These are phyloP conservation scores for Bjerkandera adusta DNA, from an alignment of 1,284 basidiomycete species.

Conservation along the genomic window DNA sequence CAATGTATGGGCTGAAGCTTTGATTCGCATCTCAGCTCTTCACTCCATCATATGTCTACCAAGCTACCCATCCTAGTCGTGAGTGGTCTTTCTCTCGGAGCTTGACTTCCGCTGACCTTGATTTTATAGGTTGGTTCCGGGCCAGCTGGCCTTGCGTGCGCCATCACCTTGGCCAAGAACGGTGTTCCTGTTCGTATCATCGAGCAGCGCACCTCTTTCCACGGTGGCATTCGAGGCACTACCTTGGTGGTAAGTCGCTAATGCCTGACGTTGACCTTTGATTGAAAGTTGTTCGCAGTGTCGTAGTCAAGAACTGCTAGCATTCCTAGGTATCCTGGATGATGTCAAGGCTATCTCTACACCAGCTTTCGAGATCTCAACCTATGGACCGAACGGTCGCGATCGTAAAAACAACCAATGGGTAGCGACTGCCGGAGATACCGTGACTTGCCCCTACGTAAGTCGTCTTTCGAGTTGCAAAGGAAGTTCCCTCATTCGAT, in stretches of 20 bases:
- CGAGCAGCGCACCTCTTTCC: slow-evolving; percentile 19
- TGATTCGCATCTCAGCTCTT: no score
- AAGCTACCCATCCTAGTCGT: slow-evolving; percentile 7
- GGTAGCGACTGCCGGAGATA: slow-evolving; percentile 7
- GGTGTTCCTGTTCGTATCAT: slow-evolving; percentile 16
- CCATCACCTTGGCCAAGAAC: slow-evolving; percentile 23
- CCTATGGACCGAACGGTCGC: slow-evolving; percentile 10
- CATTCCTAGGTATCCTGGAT: slow-evolving; percentile 15
- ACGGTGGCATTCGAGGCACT: slow-evolving; percentile 18
- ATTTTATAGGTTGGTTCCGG: slow-evolving; percentile 23
- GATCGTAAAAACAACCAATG: slow-evolving; percentile 3
- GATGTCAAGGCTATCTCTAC: slow-evolving; percentile 15
- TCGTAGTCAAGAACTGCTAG: slow-evolving; percentile 15
- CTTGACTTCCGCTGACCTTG: background rate
- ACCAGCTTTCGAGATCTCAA: slow-evolving; percentile 6
- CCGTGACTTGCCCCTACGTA: slow-evolving; percentile 13
- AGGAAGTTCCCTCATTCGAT: background rate
- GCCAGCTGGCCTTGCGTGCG: slow-evolving; percentile 25
- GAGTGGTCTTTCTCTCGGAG: background rate
- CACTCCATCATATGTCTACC: background rate
- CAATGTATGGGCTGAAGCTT: no score
- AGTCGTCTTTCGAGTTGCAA: slow-evolving; percentile 1
- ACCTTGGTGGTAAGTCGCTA: slow-evolving; percentile 11
- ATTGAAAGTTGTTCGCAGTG: slow-evolving; percentile 5
- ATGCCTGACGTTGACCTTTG: background rate